Conservation (phyloP, 2,329 filamentous ascomycete genomes). For the Diaporthe nobilis region DNA sequence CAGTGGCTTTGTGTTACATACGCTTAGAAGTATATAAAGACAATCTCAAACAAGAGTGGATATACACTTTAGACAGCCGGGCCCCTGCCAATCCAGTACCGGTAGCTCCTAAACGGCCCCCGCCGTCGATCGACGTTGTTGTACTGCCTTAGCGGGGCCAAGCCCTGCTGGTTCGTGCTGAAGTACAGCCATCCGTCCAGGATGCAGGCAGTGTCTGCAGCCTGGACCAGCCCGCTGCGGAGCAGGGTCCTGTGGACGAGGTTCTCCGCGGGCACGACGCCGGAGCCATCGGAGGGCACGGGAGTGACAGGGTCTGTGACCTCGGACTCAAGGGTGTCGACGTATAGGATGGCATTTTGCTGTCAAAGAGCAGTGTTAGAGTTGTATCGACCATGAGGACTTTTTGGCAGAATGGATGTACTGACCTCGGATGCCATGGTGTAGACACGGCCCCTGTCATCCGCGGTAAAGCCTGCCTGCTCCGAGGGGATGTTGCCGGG, state of each 20-base stretch:
- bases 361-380: neutral
- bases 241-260: slow-evolving; percentile 1
- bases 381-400: too few species aligned
- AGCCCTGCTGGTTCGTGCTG: neutral
- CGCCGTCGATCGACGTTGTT: slow-evolving; percentile 10
- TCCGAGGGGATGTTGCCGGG: slow-evolving; percentile 14
- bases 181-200: slow-evolving; percentile 16
- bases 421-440: slow-evolving; percentile 5
- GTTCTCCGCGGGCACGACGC: neutral
- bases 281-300: neutral
- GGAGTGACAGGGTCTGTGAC: neutral
- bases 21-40: too few species aligned
- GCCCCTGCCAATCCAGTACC: slow-evolving; percentile 9
- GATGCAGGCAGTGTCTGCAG: slow-evolving; percentile 4
- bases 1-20: too few species aligned
- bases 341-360: slow-evolving; percentile 8
- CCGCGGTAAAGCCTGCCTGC: slow-evolving; percentile 15
- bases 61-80: neutral
- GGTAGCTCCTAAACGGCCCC: neutral
- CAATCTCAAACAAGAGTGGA: too few species aligned
- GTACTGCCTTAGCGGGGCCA: slow-evolving; percentile 10
- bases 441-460: neutral
- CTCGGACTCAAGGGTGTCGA: slow-evolving; percentile 11
- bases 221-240: slow-evolving; percentile 6
- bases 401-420: neutral